Evolutionary conservation across 2,329 filamentous ascomycete genomes (phyloP).

Genomic region (Cryphonectria japonica): DNA sequence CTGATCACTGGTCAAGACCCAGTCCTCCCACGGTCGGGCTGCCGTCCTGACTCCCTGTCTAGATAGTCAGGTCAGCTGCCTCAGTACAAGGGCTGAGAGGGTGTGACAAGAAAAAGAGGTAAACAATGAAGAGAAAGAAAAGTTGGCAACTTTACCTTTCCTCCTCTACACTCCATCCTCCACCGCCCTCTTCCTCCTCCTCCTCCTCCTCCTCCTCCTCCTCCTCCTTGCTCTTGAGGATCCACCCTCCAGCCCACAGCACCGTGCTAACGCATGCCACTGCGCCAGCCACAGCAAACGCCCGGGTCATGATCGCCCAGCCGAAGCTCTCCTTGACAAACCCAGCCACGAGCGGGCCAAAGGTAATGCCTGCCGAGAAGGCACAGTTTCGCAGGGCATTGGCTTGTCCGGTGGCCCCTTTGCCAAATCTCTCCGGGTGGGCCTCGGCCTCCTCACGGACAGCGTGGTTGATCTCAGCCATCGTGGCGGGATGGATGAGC

Average conservation of each 20-base stretch:
- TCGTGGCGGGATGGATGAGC: conserved; percentile 11
- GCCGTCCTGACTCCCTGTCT: not conserved
- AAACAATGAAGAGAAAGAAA: not conserved
- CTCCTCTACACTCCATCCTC: not conserved
- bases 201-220: conserved; percentile 6
- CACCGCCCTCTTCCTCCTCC: not conserved
- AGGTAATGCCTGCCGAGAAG: conserved; percentile 11
- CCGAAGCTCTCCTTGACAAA: conserved; percentile 4
- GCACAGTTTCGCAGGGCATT: conserved; percentile 12
- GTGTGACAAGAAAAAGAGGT: not conserved
- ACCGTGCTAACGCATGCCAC: conserved; percentile 8
- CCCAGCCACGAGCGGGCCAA: conserved; percentile 6
- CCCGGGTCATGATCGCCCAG: conserved; percentile 11
- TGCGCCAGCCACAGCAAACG: conserved; percentile 10
- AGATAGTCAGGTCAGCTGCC: conserved; percentile 3
- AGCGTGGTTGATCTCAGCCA: conserved; percentile 17
- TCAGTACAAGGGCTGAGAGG: not conserved
- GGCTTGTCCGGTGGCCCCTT: conserved; percentile 12
- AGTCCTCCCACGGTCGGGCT: conserved; percentile 1
- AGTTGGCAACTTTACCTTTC: conserved; percentile 1
- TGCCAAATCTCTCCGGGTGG: conserved; percentile 6
- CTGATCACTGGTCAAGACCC: conserved; percentile 1
- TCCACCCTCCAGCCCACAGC: conserved; percentile 11
- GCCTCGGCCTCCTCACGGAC: conserved; percentile 3
- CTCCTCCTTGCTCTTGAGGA: not conserved